These are phyloP conservation scores for Fusarium sp. DNA, from an alignment of 2,329 filamentous ascomycete species.

Conservation along the genomic window DNA sequence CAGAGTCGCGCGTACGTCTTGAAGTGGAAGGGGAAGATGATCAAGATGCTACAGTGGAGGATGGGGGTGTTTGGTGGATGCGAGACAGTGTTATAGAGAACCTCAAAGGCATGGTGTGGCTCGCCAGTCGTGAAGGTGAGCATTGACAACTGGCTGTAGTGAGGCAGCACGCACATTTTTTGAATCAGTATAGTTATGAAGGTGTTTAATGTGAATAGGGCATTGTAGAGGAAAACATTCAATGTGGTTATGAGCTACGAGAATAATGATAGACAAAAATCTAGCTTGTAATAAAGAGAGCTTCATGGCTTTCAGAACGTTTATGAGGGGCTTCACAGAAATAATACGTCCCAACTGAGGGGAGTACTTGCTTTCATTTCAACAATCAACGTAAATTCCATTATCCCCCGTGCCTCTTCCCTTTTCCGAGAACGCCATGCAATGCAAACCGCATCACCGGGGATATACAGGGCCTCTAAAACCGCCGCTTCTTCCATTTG, in stretches of 20 bases:
- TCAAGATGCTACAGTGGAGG: conserved; percentile 37
- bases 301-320: not conserved
- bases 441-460: conserved; percentile 56
- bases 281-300: conserved; percentile 8
- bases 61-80: conserved; percentile 64
- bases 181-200: not conserved
- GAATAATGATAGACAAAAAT: conserved; percentile 25
- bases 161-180: not conserved
- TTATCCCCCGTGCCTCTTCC: conserved; percentile 49
- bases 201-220: not conserved
- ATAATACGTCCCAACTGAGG: conserved; percentile 15
- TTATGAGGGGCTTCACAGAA: conserved; percentile 11
- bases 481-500: conserved; percentile 31
- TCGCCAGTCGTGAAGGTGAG: conserved; percentile 57
- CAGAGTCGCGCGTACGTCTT: conserved; percentile 36
- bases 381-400: conserved; percentile 48
- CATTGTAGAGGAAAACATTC: not conserved
- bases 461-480: conserved; percentile 46
- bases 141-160: conserved; percentile 29
- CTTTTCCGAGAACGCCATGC: conserved; percentile 54
- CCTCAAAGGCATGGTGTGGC: conserved; percentile 67
- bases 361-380: conserved; percentile 45
- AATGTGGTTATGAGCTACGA: conserved; percentile 36
- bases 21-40: conserved; percentile 36
- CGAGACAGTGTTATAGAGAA: conserved; percentile 65